A percentile compares a stretch with the other conserved stretches of the same genome.
Conservation (phyloP, 306 rosid genomes). For the Lagenaria siceraria region DNA sequence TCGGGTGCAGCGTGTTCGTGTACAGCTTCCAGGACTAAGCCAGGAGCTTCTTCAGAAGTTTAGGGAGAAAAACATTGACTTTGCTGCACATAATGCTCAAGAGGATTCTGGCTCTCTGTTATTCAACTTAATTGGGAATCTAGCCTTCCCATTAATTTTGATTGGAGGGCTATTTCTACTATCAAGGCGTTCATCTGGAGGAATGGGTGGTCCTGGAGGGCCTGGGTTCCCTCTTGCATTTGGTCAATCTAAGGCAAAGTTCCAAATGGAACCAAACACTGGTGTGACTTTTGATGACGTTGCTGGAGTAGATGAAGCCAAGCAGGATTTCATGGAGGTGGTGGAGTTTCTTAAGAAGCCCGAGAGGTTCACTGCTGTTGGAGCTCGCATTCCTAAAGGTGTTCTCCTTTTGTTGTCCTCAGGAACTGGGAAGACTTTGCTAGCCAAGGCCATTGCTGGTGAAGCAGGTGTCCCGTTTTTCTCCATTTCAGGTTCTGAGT, state of each 20-base stretch:
- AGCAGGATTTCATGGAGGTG: conserved; percentile 96
- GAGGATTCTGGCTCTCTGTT: conserved; percentile 84
- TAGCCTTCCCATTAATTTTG: conserved; percentile 83
- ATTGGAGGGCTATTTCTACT: conserved; percentile 90
- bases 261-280: conserved; percentile 96
- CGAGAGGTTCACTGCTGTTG: conserved; percentile 93
- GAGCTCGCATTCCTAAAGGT: conserved; percentile 98
- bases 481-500: conserved; percentile 96
- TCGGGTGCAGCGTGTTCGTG: conserved; percentile 81
- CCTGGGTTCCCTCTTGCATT: conserved; percentile 78
- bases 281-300: conserved; percentile 98
- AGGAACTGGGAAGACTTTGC: conserved; percentile 91
- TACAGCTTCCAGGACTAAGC: conserved; percentile 93
- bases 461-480: conserved; percentile 99
- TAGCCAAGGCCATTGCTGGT: conserved; percentile 97
- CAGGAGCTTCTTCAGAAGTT: conserved; percentile 95
- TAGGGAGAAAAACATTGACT: conserved; percentile 90
- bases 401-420: conserved; percentile 98
- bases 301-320: conserved; percentile 99
- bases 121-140: conserved; percentile 77
- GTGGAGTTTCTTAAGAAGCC: conserved; percentile 96
- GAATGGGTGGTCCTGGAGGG: conserved; percentile 94
- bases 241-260: conserved; percentile 95
- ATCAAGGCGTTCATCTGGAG: conserved; percentile 91
- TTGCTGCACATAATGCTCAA: conserved; percentile 97